Evolutionary conservation across 2,329 filamentous ascomycete genomes (phyloP), one percentile per base, ranked within the genome.

Genomic region (Fusarium circinatum): DNA sequence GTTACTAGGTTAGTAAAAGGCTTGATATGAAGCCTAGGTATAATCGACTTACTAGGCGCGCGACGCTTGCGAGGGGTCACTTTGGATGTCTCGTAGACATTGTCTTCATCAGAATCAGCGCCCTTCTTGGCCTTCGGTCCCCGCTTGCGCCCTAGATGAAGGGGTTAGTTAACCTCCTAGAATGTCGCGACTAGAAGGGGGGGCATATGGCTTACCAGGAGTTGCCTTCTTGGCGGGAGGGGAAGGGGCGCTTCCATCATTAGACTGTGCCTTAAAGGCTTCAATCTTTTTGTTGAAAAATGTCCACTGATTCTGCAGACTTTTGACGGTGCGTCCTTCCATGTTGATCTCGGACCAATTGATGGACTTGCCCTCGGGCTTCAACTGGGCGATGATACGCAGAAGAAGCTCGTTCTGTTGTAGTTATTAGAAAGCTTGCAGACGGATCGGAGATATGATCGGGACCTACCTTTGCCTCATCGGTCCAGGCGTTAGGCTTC

Each of bases 241-340:
- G 0, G 62, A 17, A 1, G 75, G 63, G 1, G 57, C n/a, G 8
- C 44, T 13, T 8, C 59, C 70, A 13, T 54, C 61, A 4, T 34
- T 59, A 1, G 76, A 54, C 5, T 78, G 66, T 6, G 67, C 51
- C 55, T 83, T 82, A 22, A 85, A 74, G 1, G 83, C 83, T 1
- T 77, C 74, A 15, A 84, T 79, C 7, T 76, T 73, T 38, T 84
- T 84, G 32, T 80, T 79, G 28, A 84, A 78, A 17, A 76, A 79
- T 2, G 79, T 80, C 83, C 83, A 85, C 62, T 79, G 78, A 47
- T 82, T 80, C 69, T 82, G 77, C 0, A 85, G 70, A 5, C 81
- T 82, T 68, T 85, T 85, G 28, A 74, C 65, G 4, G 82, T 84
- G 13, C 83, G 82, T 0, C 80, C 82, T 1, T 81, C 80, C 78